Conservation (phyloP, 139 green algal genomes). For the Diplosphaera chodatii region DNA sequence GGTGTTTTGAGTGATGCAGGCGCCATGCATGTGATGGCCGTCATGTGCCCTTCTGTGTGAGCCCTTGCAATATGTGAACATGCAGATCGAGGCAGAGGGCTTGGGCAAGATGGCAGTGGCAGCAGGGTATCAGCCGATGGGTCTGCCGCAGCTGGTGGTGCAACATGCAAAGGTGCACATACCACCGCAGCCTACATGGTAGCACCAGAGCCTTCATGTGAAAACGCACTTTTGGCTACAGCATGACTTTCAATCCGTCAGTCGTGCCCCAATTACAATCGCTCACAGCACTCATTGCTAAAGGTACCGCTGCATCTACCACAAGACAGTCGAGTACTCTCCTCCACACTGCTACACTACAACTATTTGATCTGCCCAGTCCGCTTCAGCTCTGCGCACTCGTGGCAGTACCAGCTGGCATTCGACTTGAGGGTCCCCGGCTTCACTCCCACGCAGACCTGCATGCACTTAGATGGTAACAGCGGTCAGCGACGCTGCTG, state of each 20-base stretch:
- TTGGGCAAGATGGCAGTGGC: background rate
- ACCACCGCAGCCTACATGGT: background rate
- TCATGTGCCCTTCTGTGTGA: background rate
- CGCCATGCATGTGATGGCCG: background rate
- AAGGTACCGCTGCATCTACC: no score
- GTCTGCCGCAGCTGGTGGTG: background rate
- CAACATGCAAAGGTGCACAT: background rate
- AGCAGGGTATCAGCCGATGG: background rate
- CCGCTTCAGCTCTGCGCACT: constrained; percentile 31
- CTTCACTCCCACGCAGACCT: constrained; percentile 69
- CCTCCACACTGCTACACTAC: no score
- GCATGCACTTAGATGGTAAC: no score
- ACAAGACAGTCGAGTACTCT: no score
- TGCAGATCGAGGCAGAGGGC: background rate
- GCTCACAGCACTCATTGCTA: no score
- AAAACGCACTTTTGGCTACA: no score
- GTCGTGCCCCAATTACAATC: no score
- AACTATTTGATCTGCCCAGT: constrained; percentile 17
- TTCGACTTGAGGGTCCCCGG: constrained; percentile 31
- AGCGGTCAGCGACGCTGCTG: background rate
- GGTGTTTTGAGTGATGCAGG: no score
- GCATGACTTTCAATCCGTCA: no score
- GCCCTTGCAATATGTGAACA: no score
- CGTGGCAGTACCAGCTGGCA: constrained; percentile 56
- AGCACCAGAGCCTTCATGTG: no score